phyloP scores from a whole-genome alignment of 2,329 filamentous ascomycete species.

The Fonsecaea pugnacius region DNA sequence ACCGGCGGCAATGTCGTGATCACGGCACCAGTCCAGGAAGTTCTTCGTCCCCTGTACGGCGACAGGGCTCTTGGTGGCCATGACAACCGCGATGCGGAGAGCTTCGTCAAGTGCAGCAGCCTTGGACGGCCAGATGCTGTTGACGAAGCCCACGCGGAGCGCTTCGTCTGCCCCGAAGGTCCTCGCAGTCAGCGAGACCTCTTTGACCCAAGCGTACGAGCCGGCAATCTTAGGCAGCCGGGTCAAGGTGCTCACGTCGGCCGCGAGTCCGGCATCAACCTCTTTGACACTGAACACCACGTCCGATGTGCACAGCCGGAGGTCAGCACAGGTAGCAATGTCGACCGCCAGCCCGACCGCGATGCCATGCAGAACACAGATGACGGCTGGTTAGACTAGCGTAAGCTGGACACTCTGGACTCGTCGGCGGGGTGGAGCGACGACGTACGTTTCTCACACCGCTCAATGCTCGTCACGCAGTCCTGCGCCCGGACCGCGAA shows the following conservation, averaged over 20 bases:
- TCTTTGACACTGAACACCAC: slow-evolving; percentile 51
- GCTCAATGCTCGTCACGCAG: slow-evolving; percentile 76
- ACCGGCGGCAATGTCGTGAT: slow-evolving; percentile 20
- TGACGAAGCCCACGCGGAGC: slow-evolving; percentile 49
- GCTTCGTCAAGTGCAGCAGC: slow-evolving; percentile 57
- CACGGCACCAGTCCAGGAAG: slow-evolving; percentile 71
- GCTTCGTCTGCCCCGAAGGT: slow-evolving; percentile 52
- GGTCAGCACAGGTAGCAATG: slow-evolving; percentile 47
- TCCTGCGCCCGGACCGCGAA: slow-evolving; percentile 80
- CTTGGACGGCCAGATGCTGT: slow-evolving; percentile 40
- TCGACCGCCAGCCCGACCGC: slow-evolving; percentile 79
- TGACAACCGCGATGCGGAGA: slow-evolving; percentile 64
- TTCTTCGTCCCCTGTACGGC: slow-evolving; percentile 87
- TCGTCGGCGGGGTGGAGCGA: background rate
- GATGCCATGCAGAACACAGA: slow-evolving; percentile 81
- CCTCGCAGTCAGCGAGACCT: slow-evolving; percentile 51
- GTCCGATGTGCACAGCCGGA: slow-evolving; percentile 46
- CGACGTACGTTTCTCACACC: slow-evolving; percentile 79
- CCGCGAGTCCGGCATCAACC: slow-evolving; percentile 54
- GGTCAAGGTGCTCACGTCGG: slow-evolving; percentile 52
- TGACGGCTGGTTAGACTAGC: slow-evolving; percentile 60
- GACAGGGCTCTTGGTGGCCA: slow-evolving; percentile 83
- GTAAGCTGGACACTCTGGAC: slow-evolving; percentile 46
- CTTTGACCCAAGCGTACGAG: slow-evolving; percentile 51
- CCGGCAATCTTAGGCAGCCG: slow-evolving; percentile 53